A percentile compares a stretch with the other conserved stretches of the same genome.
Conservation (phyloP, 495 filamentous ascomycete species). For the Penicillium diatomitis region DNA sequence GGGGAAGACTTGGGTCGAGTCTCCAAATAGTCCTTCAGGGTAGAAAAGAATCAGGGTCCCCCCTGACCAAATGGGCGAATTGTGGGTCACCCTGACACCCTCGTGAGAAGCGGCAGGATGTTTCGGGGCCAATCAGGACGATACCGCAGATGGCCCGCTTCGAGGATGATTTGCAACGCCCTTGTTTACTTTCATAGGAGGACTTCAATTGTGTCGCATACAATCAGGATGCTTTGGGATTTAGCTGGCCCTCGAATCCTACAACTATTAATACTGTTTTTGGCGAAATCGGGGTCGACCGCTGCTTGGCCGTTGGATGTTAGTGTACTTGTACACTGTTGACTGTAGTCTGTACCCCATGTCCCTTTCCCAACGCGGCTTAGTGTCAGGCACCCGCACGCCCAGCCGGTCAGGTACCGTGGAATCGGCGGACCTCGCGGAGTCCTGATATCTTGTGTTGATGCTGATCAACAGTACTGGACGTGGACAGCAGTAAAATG, state of each 20-base stretch:
- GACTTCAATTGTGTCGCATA: too few species aligned
- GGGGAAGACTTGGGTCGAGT: slow-evolving; percentile 12
- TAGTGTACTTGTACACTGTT: too few species aligned
- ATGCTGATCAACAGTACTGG: too few species aligned
- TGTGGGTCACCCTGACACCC: slow-evolving; percentile 5
- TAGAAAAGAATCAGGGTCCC: slow-evolving; percentile 6
- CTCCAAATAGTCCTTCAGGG: slow-evolving; percentile 6
- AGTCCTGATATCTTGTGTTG: too few species aligned
- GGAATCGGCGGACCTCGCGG: too few species aligned
- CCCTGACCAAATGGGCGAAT: not conserved
- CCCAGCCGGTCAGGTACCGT: not conserved
- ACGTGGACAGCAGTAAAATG: too few species aligned
- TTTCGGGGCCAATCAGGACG: slow-evolving; percentile 7
- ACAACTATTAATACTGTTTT: not conserved
- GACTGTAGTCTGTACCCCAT: not conserved
- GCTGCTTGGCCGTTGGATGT: too few species aligned
- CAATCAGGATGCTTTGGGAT: too few species aligned
- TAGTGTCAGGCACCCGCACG: slow-evolving; percentile 18
- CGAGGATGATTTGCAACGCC: too few species aligned
- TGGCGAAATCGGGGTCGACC: not conserved
- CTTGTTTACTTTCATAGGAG: too few species aligned
- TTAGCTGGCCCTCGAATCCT: too few species aligned
- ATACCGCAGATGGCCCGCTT: not conserved
- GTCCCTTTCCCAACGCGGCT: slow-evolving; percentile 1
- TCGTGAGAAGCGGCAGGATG: not conserved